phyloP scores from a whole-genome alignment of 202 grass and related monocot genomes.

The Panicum hallii region DNA sequence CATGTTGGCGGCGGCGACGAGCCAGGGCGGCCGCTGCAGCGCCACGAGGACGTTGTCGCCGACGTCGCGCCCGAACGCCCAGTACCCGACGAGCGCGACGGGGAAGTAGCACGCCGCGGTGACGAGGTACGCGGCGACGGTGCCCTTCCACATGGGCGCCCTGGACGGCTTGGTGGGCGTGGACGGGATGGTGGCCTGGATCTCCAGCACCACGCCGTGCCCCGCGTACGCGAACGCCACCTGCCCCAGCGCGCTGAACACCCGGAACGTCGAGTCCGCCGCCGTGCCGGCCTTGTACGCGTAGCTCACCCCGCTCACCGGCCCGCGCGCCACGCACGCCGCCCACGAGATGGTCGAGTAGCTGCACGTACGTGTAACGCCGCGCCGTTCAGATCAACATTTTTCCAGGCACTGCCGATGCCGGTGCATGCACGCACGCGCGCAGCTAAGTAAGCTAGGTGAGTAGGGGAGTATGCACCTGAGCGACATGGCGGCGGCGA shows the following conservation, averaged over 20 bases:
- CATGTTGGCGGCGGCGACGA: constrained; percentile 67
- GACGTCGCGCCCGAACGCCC: constrained; percentile 67
- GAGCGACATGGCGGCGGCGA: constrained; percentile 37
- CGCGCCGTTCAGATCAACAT: neutral
- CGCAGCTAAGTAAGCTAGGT: too few relatives aligned
- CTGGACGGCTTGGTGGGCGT: constrained; percentile 64
- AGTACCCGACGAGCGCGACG: constrained; percentile 68
- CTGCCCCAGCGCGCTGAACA: constrained; percentile 70
- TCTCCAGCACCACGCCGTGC: constrained; percentile 80
- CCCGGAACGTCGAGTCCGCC: constrained; percentile 41
- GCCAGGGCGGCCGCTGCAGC: constrained; percentile 63
- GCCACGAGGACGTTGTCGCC: constrained; percentile 72
- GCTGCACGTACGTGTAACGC: neutral
- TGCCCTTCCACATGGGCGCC: constrained; percentile 72
- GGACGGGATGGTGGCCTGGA: constrained; percentile 81
- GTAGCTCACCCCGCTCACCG: constrained; percentile 51
- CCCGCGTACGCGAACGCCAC: constrained; percentile 80
- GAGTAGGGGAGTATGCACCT: neutral
- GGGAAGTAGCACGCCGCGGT: constrained; percentile 79
- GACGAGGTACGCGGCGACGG: constrained; percentile 71
- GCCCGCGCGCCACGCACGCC: constrained; percentile 52
- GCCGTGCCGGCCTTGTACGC: constrained; percentile 39
- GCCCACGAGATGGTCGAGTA: constrained; percentile 85
- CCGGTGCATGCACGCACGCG: too few relatives aligned
- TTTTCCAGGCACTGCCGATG: neutral